phyloP scores from a whole-genome alignment of 495 filamentous ascomycete genomes.

The Trypethelium eluteriae region DNA sequence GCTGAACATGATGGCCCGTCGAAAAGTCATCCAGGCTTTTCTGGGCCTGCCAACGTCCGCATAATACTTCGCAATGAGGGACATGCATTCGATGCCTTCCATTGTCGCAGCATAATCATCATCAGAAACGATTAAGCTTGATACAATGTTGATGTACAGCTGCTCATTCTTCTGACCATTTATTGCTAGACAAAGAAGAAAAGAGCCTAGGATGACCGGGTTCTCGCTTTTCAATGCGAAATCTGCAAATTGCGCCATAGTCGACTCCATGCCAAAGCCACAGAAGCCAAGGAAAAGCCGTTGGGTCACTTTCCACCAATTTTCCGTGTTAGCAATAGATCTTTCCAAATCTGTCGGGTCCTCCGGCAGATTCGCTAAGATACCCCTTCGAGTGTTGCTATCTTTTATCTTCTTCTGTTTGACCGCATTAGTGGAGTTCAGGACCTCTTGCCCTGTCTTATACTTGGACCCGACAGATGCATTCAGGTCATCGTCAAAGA shows the following conservation, averaged over 20 bases:
- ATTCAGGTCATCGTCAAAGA: neutral
- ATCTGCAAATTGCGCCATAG: neutral
- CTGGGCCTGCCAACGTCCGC: conserved; percentile 46
- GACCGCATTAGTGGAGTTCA: neutral
- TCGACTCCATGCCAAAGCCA: neutral
- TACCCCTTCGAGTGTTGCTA: neutral
- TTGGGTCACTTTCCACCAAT: neutral
- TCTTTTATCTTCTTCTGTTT: conserved; percentile 2
- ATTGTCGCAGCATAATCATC: conserved; percentile 44
- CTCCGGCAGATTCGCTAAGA: neutral
- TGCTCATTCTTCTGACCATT: neutral
- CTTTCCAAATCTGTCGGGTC: neutral
- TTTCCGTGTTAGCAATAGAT: neutral
- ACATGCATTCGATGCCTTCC: conserved; percentile 45
- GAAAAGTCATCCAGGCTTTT: conserved; percentile 43
- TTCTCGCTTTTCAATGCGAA: neutral
- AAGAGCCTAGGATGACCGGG: neutral
- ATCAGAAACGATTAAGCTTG: conserved; percentile 27
- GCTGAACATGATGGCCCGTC: conserved; percentile 43
- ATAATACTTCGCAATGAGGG: conserved; percentile 42
- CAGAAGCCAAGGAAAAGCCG: neutral
- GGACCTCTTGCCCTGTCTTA: neutral
- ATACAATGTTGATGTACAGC: neutral
- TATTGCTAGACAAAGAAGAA: neutral
- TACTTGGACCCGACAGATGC: neutral